Base-by-base conservation (phyloP, 192 early-diverging fungal genomes). In the Gamsiella multidivaricata region DNA sequence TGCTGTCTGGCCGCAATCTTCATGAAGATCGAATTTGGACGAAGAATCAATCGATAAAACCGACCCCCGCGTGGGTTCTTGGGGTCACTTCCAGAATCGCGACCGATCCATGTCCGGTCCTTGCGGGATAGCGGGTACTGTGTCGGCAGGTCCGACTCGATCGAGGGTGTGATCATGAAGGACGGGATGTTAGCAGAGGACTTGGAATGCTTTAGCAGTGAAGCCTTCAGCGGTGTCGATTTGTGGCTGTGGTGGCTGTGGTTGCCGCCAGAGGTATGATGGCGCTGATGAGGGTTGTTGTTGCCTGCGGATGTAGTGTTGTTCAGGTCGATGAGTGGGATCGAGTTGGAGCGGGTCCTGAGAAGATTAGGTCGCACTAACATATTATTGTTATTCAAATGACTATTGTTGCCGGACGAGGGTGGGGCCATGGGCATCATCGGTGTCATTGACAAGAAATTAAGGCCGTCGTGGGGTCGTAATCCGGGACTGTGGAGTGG, bases 381-480 rank as follows among this genome's bases (percentile, higher is more conserved):
- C 3, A 70, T 17, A 22, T 39, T 43, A 26, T n/a, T 29, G 25
- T 18, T 10, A 52, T 14, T 41, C 51, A 1, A 37, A 31, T 46
- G 23, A 15, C 39, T 25, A 20, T 51, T 62, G 37, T 53, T 28
- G 9, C 72, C 65, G 49, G 63, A 59, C 20, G 65, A 67, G 33
- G 72, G 72, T n/a, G 65, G 72, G 1, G 72, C 57, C 64, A 76
- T 62, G 32, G 72, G 72, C 72, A 67, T 61, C 72, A 76, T 76
- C 14, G 72, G 72, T 9, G 72, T 76, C 72, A 76, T 76, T 9
- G 72, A 76, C 52, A 76, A 53, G 59, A 78, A 78, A 17, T 47
- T 64, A 26, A 78, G 43, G 25, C 74, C 74, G 5, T 78, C 74
- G 43, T 78, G 74, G n/a, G 74, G 74, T 15, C 74, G 74, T 54